phyloP scores from a whole-genome alignment of 2,329 filamentous ascomycete species.

The Calonectria pseudoturangicola region DNA sequence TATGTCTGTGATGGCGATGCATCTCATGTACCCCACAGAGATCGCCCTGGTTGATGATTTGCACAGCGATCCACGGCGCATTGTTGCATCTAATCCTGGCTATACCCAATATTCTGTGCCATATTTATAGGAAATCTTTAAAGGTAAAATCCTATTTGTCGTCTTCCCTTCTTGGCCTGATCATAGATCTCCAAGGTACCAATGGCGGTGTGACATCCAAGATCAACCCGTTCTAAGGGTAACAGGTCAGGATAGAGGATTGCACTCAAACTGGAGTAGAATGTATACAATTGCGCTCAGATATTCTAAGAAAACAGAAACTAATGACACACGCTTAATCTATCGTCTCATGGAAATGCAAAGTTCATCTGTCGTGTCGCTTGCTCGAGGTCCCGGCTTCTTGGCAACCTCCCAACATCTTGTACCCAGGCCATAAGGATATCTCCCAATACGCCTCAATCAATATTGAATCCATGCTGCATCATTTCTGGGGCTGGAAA shows the following conservation, averaged over 20 bases:
- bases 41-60: slow-evolving; percentile 5
- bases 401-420: not conserved
- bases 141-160: not conserved
- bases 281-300: not conserved
- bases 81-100: not conserved
- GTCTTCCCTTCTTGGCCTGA: too few relatives aligned
- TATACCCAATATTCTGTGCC: not conserved
- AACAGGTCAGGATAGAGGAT: too few relatives aligned
- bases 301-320: not conserved
- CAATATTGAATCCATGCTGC: too few relatives aligned
- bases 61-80: not conserved
- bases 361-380: not conserved
- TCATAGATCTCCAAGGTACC: too few relatives aligned
- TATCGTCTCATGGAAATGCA: slow-evolving; percentile 10
- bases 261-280: not conserved
- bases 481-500: slow-evolving; percentile 16
- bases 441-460: not conserved
- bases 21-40: slow-evolving; percentile 1
- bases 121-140: not conserved
- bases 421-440: not conserved
- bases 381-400: not conserved
- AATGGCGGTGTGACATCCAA: too few relatives aligned
- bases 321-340: slow-evolving; percentile 5
- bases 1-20: too few relatives aligned
- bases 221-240: too few relatives aligned